phyloP scores from a whole-genome alignment of 2,329 filamentous ascomycete species.

The Tolypocladium endophyticum region DNA sequence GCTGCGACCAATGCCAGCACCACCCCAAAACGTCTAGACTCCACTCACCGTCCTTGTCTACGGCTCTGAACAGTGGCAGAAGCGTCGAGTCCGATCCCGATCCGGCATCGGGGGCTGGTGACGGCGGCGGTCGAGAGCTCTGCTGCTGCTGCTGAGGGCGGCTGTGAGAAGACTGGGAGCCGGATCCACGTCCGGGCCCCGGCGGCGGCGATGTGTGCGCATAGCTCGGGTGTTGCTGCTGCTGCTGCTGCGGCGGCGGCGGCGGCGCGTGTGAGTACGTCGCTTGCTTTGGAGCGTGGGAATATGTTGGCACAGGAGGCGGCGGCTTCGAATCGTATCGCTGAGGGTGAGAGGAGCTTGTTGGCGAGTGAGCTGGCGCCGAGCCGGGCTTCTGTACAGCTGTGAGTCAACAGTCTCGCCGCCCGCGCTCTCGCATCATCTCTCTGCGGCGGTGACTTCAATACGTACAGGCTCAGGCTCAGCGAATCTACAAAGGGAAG shows the following conservation, averaged over 20 bases:
- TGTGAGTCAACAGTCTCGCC: background rate
- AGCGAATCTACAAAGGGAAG: slow-evolving; percentile 44
- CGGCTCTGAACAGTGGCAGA: slow-evolving; percentile 77
- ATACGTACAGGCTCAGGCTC: slow-evolving; percentile 58
- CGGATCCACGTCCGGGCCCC: slow-evolving; percentile 7
- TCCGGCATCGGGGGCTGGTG: slow-evolving; percentile 43
- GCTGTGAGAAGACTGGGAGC: background rate
- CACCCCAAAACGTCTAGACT: background rate
- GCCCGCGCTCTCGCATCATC: background rate
- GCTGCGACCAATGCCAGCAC: background rate
- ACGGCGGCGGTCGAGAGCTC: slow-evolving; percentile 53
- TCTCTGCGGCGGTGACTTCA: background rate
- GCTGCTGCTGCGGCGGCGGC: slow-evolving; percentile 10
- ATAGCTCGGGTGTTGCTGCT: slow-evolving; percentile 21
- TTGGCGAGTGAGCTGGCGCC: slow-evolving; percentile 8
- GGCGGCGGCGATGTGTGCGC: slow-evolving; percentile 43
- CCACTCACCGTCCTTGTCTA: slow-evolving; percentile 68
- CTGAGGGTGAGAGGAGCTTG: slow-evolving; percentile 9
- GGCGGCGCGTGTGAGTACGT: slow-evolving; percentile 1
- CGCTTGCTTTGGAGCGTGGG: slow-evolving; percentile 10
- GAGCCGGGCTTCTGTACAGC: slow-evolving; percentile 24
- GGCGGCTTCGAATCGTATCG: slow-evolving; percentile 40
- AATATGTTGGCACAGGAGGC: slow-evolving; percentile 15
- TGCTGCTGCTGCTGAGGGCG: background rate
- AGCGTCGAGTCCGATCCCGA: slow-evolving; percentile 58